Conservation (phyloP, 257 asterid species). For the Sherardia arvensis region DNA sequence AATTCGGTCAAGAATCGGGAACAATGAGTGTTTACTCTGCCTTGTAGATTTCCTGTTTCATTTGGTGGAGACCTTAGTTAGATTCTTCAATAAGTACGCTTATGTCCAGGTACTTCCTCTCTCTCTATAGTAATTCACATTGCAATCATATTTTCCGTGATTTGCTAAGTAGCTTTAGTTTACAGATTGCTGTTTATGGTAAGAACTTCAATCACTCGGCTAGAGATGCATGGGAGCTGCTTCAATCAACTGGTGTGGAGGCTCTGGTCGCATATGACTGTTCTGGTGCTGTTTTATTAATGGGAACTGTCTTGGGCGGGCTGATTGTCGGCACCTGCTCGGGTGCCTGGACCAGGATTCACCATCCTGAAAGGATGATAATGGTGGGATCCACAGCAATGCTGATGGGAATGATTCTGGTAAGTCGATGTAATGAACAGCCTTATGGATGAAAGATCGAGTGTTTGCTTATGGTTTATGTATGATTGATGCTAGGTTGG, state of each 20-base stretch:
- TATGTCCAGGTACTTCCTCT: constrained; percentile 72
- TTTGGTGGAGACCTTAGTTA: constrained; percentile 86
- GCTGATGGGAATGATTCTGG: constrained; percentile 99
- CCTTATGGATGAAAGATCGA: neutral
- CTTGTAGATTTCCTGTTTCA: constrained; percentile 91
- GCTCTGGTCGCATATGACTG: constrained; percentile 93
- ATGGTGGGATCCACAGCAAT: constrained; percentile 93
- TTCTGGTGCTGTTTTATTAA: constrained; percentile 87
- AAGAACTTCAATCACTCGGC: constrained; percentile 93
- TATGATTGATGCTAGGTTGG: constrained; percentile 53
- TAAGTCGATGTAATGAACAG: constrained; percentile 13
- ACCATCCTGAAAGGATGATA: constrained; percentile 60
- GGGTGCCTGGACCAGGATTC: constrained; percentile 65
- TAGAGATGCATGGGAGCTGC: constrained; percentile 96
- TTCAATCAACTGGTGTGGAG: constrained; percentile 95
- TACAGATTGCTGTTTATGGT: constrained; percentile 87
- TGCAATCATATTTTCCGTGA: neutral
- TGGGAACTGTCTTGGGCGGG: constrained; percentile 86
- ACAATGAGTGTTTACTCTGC: constrained; percentile 91
- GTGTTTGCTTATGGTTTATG: neutral
- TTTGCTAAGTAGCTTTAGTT: constrained; percentile 3
- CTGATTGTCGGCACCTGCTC: constrained; percentile 83
- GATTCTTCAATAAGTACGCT: constrained; percentile 96
- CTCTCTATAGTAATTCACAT: neutral
- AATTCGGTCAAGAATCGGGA: constrained; percentile 90